Percentiles rank a stretch among this genome's conserved stretches.
These are phyloP conservation scores for Penicillium pancosmium DNA, from an alignment of 495 filamentous ascomycete species.

Conservation along the genomic window DNA sequence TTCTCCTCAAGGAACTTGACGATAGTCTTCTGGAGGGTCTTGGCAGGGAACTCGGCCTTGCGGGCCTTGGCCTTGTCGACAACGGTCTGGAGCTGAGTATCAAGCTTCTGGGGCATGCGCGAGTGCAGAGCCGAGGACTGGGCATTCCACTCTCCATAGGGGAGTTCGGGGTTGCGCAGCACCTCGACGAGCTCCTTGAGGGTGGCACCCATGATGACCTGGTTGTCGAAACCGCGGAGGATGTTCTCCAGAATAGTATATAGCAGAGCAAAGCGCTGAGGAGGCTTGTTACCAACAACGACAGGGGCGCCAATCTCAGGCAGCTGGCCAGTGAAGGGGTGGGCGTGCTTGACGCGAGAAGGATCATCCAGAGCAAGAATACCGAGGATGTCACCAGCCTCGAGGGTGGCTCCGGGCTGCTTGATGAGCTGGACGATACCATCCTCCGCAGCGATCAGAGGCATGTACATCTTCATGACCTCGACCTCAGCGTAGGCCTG, in stretches of 20 bases:
- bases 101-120: conserved; percentile 93
- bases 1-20: conserved; percentile 89
- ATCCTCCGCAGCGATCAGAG: conserved; percentile 93
- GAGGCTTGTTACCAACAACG: conserved; percentile 87
- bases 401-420: conserved; percentile 96
- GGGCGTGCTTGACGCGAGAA: conserved; percentile 92
- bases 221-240: conserved; percentile 93
- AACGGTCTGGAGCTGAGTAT: conserved; percentile 74
- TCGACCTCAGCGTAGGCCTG: conserved; percentile 97
- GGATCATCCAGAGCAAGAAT: conserved; percentile 96
- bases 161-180: conserved; percentile 84
- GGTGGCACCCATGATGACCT: conserved; percentile 88
- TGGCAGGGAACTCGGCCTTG: conserved; percentile 88
- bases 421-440: conserved; percentile 98
- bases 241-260: conserved; percentile 85
- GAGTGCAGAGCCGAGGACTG: conserved; percentile 94
- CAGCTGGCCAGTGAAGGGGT: conserved; percentile 92
- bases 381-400: conserved; percentile 98
- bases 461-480: conserved; percentile 99
- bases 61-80: conserved; percentile 79
- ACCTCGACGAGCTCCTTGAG: conserved; percentile 90
- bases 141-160: conserved; percentile 94
- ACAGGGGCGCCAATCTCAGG: conserved; percentile 84
- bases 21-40: conserved; percentile 81
- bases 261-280: conserved; percentile 80